Conservation (phyloP, 139 green algal species). For the Trebouxia sp. region DNA sequence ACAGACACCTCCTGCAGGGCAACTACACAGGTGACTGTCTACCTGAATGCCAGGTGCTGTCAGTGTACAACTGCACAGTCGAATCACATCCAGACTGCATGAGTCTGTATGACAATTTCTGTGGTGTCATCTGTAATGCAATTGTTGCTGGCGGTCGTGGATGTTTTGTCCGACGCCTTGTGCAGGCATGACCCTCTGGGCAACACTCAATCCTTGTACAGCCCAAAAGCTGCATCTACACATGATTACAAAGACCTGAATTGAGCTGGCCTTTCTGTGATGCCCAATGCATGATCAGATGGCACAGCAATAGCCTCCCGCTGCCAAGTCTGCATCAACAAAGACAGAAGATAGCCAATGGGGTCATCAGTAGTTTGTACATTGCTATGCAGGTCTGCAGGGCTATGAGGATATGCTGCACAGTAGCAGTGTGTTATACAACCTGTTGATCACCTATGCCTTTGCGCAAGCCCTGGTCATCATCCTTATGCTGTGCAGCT, state of each 20-base stretch:
- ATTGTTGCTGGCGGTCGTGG: no score
- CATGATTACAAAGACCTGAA: no score
- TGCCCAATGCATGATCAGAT: no score
- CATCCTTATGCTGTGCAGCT: not conserved
- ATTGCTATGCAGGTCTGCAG: not conserved
- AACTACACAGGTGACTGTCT: not conserved
- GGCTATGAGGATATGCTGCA: not conserved
- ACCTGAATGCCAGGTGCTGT: not conserved
- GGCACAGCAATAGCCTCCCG: not conserved
- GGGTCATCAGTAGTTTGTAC: not conserved
- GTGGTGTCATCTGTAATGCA: no score
- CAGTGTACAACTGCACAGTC: not conserved
- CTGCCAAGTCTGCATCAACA: not conserved
- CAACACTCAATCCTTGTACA: no score
- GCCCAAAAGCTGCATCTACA: no score
- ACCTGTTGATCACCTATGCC: not conserved
- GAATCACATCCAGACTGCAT: no score
- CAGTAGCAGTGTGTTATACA: not conserved
- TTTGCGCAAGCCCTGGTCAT: slow-evolving; percentile 1
- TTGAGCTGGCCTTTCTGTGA: no score
- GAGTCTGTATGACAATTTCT: not conserved
- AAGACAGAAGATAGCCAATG: not conserved
- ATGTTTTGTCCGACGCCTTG: no score
- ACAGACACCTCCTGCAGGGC: not conserved
- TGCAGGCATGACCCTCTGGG: no score